Evolutionary conservation across 2,329 filamentous ascomycete genomes (phyloP).

Genomic region (Orbilia brochopaga): DNA sequence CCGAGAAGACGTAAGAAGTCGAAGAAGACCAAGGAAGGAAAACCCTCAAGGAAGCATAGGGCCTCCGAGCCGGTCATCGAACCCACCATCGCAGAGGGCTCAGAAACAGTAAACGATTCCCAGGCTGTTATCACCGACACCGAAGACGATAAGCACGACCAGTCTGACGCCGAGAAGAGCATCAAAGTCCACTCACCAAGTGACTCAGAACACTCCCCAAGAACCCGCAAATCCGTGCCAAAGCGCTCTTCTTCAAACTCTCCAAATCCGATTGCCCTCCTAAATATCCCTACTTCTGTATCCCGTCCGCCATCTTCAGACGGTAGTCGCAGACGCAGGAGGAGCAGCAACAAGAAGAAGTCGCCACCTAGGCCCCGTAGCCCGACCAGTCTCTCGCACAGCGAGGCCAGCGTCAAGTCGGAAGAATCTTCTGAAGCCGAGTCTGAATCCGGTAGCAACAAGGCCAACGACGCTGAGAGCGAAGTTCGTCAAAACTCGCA

Average conservation of each 20-base stretch:
- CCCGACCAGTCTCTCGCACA: conserved; percentile 46
- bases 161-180: conserved; percentile 38
- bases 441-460: conserved; percentile 35
- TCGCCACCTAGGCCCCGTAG: conserved; percentile 23
- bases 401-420: conserved; percentile 32
- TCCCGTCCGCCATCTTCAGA: conserved; percentile 43
- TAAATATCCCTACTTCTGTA: conserved; percentile 47
- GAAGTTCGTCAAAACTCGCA: conserved; percentile 47
- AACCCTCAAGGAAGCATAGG: conserved; percentile 24
- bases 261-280: conserved; percentile 30
- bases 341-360: conserved; percentile 36
- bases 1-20: conserved; percentile 24
- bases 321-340: conserved; percentile 44
- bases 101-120: conserved; percentile 38
- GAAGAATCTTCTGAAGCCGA: conserved; percentile 27
- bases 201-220: conserved; percentile 16
- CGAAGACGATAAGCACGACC: conserved; percentile 28
- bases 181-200: conserved; percentile 46
- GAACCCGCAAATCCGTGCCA: conserved; percentile 19
- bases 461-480: conserved; percentile 42
- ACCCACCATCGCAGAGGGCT: conserved; percentile 42
- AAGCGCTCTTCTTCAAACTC: conserved; percentile 31
- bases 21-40: conserved; percentile 26
- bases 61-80: conserved; percentile 40
- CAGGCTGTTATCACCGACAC: conserved; percentile 44